These are phyloP conservation scores for Leccinum insigne DNA, from an alignment of 1,284 basidiomycete genomes.

Conservation along the genomic window DNA sequence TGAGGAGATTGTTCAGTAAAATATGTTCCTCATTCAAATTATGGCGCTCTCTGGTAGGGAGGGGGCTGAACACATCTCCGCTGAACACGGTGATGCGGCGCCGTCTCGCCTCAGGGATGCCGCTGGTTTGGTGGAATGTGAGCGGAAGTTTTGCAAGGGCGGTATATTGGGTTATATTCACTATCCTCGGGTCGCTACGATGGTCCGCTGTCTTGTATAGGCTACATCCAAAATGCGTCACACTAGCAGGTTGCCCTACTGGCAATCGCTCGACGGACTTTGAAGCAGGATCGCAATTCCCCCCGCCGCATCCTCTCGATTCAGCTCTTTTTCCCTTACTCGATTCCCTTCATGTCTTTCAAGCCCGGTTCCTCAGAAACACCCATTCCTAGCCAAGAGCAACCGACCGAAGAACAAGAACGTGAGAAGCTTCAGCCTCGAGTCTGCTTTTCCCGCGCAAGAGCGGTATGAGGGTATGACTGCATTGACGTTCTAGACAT, in stretches of 20 bases:
- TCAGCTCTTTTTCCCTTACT: background rate
- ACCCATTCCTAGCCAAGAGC: background rate
- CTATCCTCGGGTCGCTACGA: no score
- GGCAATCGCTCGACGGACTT: slow-evolving; percentile 4
- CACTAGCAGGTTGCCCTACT: slow-evolving; percentile 4
- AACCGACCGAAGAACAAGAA: background rate
- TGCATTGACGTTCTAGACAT: background rate
- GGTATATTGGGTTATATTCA: slow-evolving; percentile 6
- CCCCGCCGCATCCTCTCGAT: background rate
- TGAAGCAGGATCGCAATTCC: background rate
- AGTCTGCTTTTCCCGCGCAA: background rate
- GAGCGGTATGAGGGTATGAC: slow-evolving; percentile 28
- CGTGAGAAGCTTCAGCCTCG: slow-evolving; percentile 5
- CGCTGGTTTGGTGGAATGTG: slow-evolving; percentile 5
- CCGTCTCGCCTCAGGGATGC: background rate
- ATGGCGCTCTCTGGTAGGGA: slow-evolving; percentile 20
- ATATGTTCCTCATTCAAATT: slow-evolving; percentile 18
- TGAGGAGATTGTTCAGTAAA: slow-evolving; percentile 14
- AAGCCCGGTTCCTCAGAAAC: background rate
- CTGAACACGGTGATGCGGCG: slow-evolving; percentile 8
- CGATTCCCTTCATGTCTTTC: background rate
- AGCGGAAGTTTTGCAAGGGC: slow-evolving; percentile 7
- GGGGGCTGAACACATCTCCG: slow-evolving; percentile 22
- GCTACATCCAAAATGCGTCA: slow-evolving; percentile 10
- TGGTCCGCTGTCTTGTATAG: no score